Evolutionary conservation across 805 yeast species (phyloP).

Genomic region (Candida verbasci): DNA sequence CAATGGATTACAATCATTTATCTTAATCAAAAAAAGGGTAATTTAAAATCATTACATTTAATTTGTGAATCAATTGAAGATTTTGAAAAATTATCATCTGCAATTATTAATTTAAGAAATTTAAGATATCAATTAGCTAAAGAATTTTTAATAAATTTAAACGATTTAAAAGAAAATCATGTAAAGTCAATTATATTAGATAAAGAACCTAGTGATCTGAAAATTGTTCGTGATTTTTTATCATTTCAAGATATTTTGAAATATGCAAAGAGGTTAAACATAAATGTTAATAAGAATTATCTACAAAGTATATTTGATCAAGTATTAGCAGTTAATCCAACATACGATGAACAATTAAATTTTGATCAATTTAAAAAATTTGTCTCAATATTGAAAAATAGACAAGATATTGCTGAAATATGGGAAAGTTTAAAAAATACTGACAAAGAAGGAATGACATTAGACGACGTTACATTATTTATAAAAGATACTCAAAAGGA

Average conservation of each 20-base stretch:
- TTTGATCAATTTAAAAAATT: constrained; percentile 74
- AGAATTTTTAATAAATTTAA: constrained; percentile 42
- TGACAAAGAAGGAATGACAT: constrained; percentile 14
- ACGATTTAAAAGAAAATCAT: constrained; percentile 29
- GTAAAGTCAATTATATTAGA: constrained; percentile 17
- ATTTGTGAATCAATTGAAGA: constrained; percentile 65
- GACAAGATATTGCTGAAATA: constrained; percentile 57
- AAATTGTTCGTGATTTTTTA: constrained; percentile 27
- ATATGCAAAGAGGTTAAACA: constrained; percentile 63
- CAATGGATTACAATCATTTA: constrained; percentile 83
- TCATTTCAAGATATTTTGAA: constrained; percentile 65
- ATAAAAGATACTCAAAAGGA: constrained; percentile 48
- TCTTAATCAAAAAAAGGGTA: constrained; percentile 51
- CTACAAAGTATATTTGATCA: constrained; percentile 45
- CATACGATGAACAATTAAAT: constrained; percentile 37
- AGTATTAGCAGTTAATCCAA: constrained; percentile 18
- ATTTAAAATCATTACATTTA: constrained; percentile 74
- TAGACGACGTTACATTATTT: constrained; percentile 32
- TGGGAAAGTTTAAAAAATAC: constrained; percentile 39
- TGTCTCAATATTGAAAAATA: constrained; percentile 59
- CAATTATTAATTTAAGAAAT: constrained; percentile 58
- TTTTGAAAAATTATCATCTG: constrained; percentile 48
- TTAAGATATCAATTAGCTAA: constrained; percentile 62
- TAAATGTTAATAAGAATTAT: constrained; percentile 58
- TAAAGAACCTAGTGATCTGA: constrained; percentile 12